Evolutionary conservation across 169 alveolate genomes (phyloP), one percentile per base, ranked within the genome.

Genomic region (Plasmodium gaboni): DNA sequence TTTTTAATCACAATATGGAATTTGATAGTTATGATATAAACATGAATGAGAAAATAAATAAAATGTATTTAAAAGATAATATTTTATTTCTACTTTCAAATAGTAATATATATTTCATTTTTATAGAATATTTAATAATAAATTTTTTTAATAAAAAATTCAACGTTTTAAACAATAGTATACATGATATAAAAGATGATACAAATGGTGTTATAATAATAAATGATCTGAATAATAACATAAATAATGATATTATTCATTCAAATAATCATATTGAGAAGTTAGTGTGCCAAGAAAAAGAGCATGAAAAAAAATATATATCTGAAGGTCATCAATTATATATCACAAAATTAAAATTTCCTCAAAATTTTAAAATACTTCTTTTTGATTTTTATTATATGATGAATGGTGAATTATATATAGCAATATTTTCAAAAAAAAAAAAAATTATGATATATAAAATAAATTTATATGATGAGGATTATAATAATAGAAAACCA

Each of bases 351-450:
- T 46, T 83, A 50, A 26, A 13, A 12, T 55, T 71, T 17, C 9
- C 26, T 2, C 26, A 83, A 28, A 83, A 42, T 42, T 50, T 67
- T n/a, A 83, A 83, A 60, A 83, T 83, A 6, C 19, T 60, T 22
- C 73, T 83, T 12, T 83, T 83, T 26, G 91, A 83, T 55, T 83
- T 68, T 83, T 72, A 55, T 63, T 55, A 61, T 24, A 28, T 68
- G 19, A 28, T 57, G 19, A 72, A 46, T 2, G 44, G 55, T 22
- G 60, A 68, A 13, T 2, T 60, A 24, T 83, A 83, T 38, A 7
- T 83, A 12, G 91, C 91, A 42, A 61, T 83, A 55, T 83, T 55
- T 26, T 67, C 83, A 32, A 83, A 83, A 61, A 69, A 71, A 72
- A 83, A 83, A 38, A 60, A 55, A 44, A 83, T 83, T 15, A 32